Evolutionary conservation across 441 rosid genomes (phyloP), one percentile per base, ranked within the genome.

Genomic region (Aquilaria agallochum): DNA sequence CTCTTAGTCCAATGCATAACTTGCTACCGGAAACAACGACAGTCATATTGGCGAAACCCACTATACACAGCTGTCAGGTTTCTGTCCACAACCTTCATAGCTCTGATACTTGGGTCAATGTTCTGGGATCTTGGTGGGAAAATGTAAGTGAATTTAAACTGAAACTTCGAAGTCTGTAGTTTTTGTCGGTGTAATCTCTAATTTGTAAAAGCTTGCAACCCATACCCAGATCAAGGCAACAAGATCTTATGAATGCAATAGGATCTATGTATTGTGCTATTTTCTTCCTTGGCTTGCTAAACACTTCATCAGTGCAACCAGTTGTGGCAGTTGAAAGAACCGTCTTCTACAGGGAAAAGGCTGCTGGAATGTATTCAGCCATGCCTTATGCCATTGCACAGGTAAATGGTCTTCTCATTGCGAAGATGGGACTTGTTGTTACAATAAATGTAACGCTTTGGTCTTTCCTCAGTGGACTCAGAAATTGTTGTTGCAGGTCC

Each of bases 21-120:
- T 31, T 83, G 90, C 71, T 70, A 80, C 1, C 80, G 89, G 90
- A 87, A 84, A 62, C 87, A 79, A 48, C 74, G 83, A 50, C 63
- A 77, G 68, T 88, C 93, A 2, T 88, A 90, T 52, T 90, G 95
- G 95, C 81, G 93, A 77, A 84, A 77, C 72, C 86, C 97, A 34
- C 65, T 81, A 2, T 80, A 86, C 55, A 88, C 87, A 67, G 65
- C 85, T n/a, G 71, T 70, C 13, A 87, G 93, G 67, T 47, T 88
- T 10, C 14, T 74, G 50, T 81, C 49, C 67, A 74, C 78, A 40
- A 31, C 62, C 0, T 55, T 65, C 34, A 70, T 68, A 36, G 80
- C 90, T 44, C 27, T 69, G 53, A 59, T 86, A 11, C 77, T 76
- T 60, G 84, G 91, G 58, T 30, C 75, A 55, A 71, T 88, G 66